phyloP scores from a whole-genome alignment of 2,329 filamentous ascomycete species.

The Furcasterigmium sp. region DNA sequence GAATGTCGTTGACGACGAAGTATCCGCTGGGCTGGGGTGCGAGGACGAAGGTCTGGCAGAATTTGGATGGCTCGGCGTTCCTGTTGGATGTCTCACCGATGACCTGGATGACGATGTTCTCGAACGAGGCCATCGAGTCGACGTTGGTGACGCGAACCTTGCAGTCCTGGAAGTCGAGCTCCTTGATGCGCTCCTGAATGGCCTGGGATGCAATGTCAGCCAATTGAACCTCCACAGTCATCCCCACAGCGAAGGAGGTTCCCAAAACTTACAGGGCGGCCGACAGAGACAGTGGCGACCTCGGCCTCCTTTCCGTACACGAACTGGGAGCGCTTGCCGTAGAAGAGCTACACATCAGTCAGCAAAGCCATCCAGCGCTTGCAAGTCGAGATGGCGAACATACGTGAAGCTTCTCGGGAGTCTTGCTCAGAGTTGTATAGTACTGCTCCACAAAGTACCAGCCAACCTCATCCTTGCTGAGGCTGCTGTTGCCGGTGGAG shows the following conservation, averaged over 20 bases:
- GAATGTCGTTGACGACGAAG: conserved; percentile 97
- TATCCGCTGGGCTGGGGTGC: conserved; percentile 95
- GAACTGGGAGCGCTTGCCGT: conserved; percentile 92
- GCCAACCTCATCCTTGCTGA: conserved; percentile 87
- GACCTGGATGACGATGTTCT: conserved; percentile 95
- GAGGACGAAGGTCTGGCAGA: conserved; percentile 95
- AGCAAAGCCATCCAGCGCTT: conserved; percentile 2
- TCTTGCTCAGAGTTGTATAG: conserved; percentile 95
- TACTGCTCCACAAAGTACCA: conserved; percentile 99
- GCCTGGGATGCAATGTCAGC: conserved; percentile 43
- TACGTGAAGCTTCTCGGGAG: conserved; percentile 85
- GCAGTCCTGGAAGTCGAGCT: conserved; percentile 91
- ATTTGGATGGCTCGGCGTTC: conserved; percentile 84
- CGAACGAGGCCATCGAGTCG: conserved; percentile 86
- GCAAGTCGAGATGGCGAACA: conserved; percentile 20
- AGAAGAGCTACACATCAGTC: conserved; percentile 63
- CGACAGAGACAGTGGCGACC: conserved; percentile 78
- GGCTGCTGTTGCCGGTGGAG: conserved; percentile 36
- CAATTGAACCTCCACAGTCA: neutral
- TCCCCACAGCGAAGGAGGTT: conserved; percentile 6
- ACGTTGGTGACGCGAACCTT: conserved; percentile 98
- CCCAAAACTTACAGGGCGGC: conserved; percentile 66
- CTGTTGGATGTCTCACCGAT: conserved; percentile 98
- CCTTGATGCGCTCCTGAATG: conserved; percentile 91
- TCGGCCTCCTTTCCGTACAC: conserved; percentile 90